A percentile compares a stretch with the other conserved stretches of the same genome.
Evolutionary conservation across 768 basidiomycete genomes (phyloP).

Genomic region (Lactarius tabidus): DNA sequence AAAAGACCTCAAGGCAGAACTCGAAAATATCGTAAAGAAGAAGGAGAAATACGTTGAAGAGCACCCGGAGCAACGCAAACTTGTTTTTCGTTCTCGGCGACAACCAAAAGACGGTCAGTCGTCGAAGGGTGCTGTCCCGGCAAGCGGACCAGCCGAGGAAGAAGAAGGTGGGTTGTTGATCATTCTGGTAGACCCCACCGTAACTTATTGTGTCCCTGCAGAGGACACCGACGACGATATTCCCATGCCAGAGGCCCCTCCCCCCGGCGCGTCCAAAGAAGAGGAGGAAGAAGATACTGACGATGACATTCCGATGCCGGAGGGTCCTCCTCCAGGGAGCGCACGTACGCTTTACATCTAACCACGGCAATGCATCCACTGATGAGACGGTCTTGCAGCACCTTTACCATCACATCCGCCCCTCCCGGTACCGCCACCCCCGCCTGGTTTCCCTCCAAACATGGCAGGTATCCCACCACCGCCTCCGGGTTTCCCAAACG

Average conservation of each 20-base stretch:
- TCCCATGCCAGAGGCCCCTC: slow-evolving; percentile 60
- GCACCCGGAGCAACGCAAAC: slow-evolving; percentile 86
- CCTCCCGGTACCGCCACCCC: slow-evolving; percentile 26
- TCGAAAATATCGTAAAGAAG: slow-evolving; percentile 76
- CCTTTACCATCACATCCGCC: slow-evolving; percentile 27
- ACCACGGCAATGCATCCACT: slow-evolving; percentile 31
- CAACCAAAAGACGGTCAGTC: slow-evolving; percentile 37
- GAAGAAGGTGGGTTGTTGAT: slow-evolving; percentile 41
- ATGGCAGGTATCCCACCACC: slow-evolving; percentile 24
- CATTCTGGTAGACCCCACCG: slow-evolving; percentile 1
- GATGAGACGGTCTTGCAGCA: slow-evolving; percentile 23
- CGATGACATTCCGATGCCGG: slow-evolving; percentile 64
- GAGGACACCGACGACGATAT: slow-evolving; percentile 53
- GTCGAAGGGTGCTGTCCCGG: slow-evolving; percentile 38
- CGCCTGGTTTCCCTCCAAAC: slow-evolving; percentile 22
- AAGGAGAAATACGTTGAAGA: slow-evolving; percentile 91
- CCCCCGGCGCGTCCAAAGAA: slow-evolving; percentile 39
- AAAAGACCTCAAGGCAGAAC: slow-evolving; percentile 65
- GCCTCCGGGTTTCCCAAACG: slow-evolving; percentile 13
- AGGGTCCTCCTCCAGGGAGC: slow-evolving; percentile 50
- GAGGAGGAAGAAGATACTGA: slow-evolving; percentile 33
- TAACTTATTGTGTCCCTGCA: not conserved
- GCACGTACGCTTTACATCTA: slow-evolving; percentile 24
- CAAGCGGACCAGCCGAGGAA: slow-evolving; percentile 32
- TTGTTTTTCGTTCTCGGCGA: slow-evolving; percentile 66